Evolutionary conservation across 371 early-diverging fungal species (phyloP), one percentile per base, ranked within the genome.

Genomic region (Mucor saturninus): DNA sequence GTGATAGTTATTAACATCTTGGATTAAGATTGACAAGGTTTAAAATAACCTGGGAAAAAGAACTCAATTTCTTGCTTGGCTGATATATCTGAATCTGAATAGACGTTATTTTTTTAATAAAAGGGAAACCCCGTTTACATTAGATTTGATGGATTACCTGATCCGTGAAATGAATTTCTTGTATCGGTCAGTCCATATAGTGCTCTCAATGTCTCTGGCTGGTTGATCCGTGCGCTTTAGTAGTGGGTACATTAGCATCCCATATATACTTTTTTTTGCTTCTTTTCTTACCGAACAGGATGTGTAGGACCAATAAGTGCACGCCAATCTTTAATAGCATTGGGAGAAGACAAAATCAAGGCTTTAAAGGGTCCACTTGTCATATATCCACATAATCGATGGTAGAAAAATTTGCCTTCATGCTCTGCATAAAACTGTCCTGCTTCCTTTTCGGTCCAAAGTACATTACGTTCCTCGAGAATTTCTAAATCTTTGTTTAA

Each of bases 111-210:
- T 3, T 29, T 26, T n/a, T 43, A 31, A 46, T 21, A 11, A 37
- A 57, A 28, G 21, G 21, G 21, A 21, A 21, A 21, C 21, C 21
- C 38, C 30, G 26, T 29, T 11, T 7, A n/a, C 26, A 14, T 38
- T 13, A 43, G 9, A 30, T 40, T 51, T 56, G 8, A 32, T 43
- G 28, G 4, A 35, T 30, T 60, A 54, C 49, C 65, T 43, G 64
- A 59, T 38, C 54, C 64, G 43, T 64, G 69, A 49, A 61, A 69
- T 3, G 93, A 91, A 59, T 93, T 93, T 10, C 93, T 67, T 9
- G 93, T 93, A 60, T 93, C 92, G 1, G 93, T 92, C 61, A 93
- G 62, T 8, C 93, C 93, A 67, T 85, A 91, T 8, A 81, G 65
- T 9, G 92, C 86, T 28, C 93, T 80, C n/a, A 93, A 69, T 7